A percentile compares a stretch with the other conserved stretches of the same genome.
Conservation (phyloP, 2,329 filamentous ascomycete genomes). For the Aureobasidium subglaciale region DNA sequence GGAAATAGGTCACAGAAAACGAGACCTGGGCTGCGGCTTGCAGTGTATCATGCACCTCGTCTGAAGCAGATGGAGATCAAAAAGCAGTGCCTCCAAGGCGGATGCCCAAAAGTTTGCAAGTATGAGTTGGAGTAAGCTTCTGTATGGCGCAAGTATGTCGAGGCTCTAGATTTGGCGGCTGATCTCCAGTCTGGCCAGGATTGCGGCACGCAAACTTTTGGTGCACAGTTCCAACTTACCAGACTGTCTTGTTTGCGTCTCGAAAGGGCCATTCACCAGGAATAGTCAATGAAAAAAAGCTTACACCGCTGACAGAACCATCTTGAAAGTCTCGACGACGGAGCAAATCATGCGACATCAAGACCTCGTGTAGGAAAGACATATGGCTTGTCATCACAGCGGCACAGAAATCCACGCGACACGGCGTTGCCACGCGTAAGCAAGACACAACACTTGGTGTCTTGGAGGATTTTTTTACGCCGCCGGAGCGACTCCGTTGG, state of each 20-base stretch:
- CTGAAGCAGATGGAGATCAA: too few relatives aligned
- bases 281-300: neutral
- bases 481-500: neutral
- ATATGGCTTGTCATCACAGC: neutral
- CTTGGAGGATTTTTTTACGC: neutral
- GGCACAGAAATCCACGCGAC: neutral
- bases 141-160: neutral
- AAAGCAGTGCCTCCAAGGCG: neutral
- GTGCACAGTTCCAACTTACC: neutral
- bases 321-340: neutral
- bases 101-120: neutral
- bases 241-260: neutral
- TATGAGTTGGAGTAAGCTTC: neutral
- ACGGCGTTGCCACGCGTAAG: neutral
- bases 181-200: neutral
- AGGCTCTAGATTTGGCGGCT: neutral
- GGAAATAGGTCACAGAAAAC: too few relatives aligned
- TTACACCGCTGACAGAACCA: neutral
- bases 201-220: neutral
- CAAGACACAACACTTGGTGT: neutral
- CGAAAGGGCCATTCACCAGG: neutral
- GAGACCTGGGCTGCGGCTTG: too few relatives aligned
- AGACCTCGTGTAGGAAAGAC: neutral
- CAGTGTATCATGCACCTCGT: too few relatives aligned
- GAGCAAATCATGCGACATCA: neutral